Base-by-base conservation (phyloP, 805 yeast genomes). In the Candida fluviatilis region DNA sequence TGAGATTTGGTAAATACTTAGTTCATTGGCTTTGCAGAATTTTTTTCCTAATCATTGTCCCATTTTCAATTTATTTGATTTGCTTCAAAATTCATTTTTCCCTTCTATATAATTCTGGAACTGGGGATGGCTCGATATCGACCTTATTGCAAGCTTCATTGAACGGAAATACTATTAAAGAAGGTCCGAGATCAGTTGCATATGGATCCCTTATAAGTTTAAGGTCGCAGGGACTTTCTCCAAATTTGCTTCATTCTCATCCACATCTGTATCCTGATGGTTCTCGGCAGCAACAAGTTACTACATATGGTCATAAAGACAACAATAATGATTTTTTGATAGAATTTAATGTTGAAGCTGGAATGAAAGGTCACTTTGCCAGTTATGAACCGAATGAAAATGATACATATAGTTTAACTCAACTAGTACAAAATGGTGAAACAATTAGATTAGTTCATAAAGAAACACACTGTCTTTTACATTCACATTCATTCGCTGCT, bases 101-200 rank as follows among this genome's bases (percentile, higher is more conserved):
- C 14, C 65, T 89, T 27, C 73, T 93, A 40, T 78, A 75, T 52
- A 80, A 80, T 51, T 76, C 95, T 1, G 99, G 99, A 14, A 80
- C 96, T 0, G 99, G 98, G 30, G 96, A 91, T 59, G 84, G 95
- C 2, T 81, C 93, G 37, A 86, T 93, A 66, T 82, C 93, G 13
- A 82, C 97, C 0, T 71, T 91, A 37, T 82, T 93, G 63, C 99
- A 93, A 62, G 90, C 91, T 7, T 86, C 91, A 42, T 67, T 93
- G 46, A 73, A 74, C 36, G 86, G 84, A 8, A 77, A 81, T 34
- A 74, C 79, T 13, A 72, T 91, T 37, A 71, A 69, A 24, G 58
- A 73, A 17, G 87, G 88, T 10, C 90, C 95, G 15, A 56, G 86
- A 41, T 76, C 80, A 34, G 66, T 84, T 18, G 80, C 81, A 2